Conservation (phyloP, 2,329 filamentous ascomycete genomes). For the Sporothrix schenckii region DNA sequence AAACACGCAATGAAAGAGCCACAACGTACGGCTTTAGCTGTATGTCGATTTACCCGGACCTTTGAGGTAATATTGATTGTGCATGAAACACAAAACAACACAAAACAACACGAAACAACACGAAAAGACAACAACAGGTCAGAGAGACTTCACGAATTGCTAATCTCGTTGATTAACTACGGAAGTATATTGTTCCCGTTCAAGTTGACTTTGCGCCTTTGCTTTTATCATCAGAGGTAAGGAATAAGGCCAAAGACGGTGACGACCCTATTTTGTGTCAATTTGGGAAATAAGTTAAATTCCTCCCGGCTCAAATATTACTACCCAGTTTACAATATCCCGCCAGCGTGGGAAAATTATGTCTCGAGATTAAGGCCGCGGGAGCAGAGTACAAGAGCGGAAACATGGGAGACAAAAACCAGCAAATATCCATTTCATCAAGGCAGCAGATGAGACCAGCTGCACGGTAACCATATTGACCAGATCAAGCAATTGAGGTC, state of each 20-base stretch:
- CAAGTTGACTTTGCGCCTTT: too few species aligned
- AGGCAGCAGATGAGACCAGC: neutral
- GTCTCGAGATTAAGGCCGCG: neutral
- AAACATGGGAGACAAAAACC: constrained; percentile 14
- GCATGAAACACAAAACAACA: too few species aligned
- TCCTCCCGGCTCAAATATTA: neutral
- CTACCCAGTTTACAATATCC: constrained; percentile 5
- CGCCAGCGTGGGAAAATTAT: constrained; percentile 18
- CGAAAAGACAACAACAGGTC: too few species aligned
- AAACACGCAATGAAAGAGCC: neutral
- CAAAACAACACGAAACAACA: too few species aligned
- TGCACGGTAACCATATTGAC: neutral
- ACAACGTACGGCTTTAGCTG: neutral
- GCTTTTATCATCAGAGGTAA: too few species aligned
- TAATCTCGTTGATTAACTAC: too few species aligned
- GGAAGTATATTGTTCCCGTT: too few species aligned
- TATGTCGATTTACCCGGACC: constrained; percentile 2
- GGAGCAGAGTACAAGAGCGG: neutral
- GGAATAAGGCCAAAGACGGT: too few species aligned
- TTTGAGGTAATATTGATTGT: neutral
- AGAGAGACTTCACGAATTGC: too few species aligned
- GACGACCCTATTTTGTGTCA: too few species aligned
- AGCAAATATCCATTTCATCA: too few species aligned
- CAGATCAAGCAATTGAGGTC: neutral
- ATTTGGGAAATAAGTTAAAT: neutral